Conservation (phyloP, 2,329 filamentous ascomycete genomes). For the Pseudodiploospora longispora region DNA sequence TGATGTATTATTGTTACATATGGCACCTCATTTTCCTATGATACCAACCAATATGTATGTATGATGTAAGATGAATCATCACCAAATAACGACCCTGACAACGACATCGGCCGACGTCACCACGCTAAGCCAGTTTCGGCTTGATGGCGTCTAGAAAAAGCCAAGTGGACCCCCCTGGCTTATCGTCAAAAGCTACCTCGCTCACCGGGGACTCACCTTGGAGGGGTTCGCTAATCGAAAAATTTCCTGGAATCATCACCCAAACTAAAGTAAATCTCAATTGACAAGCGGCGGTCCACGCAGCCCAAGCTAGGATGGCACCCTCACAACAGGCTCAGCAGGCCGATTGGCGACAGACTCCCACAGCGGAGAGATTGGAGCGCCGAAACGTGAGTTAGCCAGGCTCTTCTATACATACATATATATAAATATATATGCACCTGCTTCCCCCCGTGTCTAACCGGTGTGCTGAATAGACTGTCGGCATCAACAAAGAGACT, state of each 20-base stretch:
- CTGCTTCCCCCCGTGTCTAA: neutral
- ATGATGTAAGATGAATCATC: too few relatives aligned
- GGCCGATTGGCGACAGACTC: constrained; percentile 27
- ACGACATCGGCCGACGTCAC: too few relatives aligned
- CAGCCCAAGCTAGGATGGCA: constrained; percentile 17
- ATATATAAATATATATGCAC: neutral
- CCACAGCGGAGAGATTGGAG: constrained; percentile 49
- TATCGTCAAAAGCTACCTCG: neutral
- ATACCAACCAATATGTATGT: too few relatives aligned
- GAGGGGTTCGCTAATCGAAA: constrained; percentile 23
- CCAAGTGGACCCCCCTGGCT: neutral
- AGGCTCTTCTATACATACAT: neutral
- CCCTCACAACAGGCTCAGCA: constrained; percentile 22
- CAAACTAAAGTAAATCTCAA: constrained; percentile 1
- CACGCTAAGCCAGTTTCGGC: too few relatives aligned
- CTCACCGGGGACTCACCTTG: constrained; percentile 15
- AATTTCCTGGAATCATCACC: constrained; percentile 14
- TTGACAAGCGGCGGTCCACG: neutral
- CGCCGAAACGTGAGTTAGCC: constrained; percentile 46
- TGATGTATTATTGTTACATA: too few relatives aligned
- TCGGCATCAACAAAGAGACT: constrained; percentile 83
- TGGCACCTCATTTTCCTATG: too few relatives aligned
- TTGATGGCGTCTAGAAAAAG: too few relatives aligned
- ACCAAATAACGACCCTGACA: too few relatives aligned
- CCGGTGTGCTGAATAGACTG: constrained; percentile 46